Evolutionary conservation across 192 early-diverging fungal genomes (phyloP).

Genomic region (Podila epigama): DNA sequence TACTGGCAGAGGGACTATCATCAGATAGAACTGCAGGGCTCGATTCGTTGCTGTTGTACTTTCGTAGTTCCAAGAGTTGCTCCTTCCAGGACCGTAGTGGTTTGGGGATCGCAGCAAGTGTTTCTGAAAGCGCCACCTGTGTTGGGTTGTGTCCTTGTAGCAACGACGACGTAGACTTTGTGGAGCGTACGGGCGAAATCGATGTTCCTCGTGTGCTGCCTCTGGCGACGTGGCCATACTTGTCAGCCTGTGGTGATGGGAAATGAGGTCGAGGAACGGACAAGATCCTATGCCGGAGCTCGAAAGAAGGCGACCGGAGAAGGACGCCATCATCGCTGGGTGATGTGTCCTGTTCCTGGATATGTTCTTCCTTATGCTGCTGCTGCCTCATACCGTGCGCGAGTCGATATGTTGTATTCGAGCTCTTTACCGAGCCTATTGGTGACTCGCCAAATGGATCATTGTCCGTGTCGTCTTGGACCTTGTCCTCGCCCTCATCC

Average conservation of each 20-base stretch:
- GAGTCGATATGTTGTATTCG: background rate
- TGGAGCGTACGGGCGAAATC: background rate
- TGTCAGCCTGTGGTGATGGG: slow-evolving; percentile 24
- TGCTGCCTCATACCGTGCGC: background rate
- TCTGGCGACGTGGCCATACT: slow-evolving; percentile 6
- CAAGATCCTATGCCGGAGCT: slow-evolving; percentile 16
- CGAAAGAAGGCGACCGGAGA: slow-evolving; percentile 30
- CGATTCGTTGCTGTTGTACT: background rate
- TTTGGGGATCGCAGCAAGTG: background rate
- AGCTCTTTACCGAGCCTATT: too few relatives aligned
- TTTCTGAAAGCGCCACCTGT: background rate
- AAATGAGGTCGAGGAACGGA: slow-evolving; percentile 8
- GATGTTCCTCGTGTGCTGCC: background rate
- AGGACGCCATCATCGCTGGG: background rate
- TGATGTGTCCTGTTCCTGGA: background rate
- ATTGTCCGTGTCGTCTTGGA: background rate
- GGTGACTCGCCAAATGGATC: too few relatives aligned
- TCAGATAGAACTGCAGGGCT: background rate
- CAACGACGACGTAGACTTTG: background rate
- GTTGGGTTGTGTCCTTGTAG: background rate
- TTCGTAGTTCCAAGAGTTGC: background rate
- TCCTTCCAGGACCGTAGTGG: background rate
- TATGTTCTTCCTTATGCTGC: background rate
- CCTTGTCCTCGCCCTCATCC: slow-evolving; percentile 4
- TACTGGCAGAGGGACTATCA: background rate